These are phyloP conservation scores for Mycena pura DNA, from an alignment of 768 basidiomycete species.

Conservation along the genomic window DNA sequence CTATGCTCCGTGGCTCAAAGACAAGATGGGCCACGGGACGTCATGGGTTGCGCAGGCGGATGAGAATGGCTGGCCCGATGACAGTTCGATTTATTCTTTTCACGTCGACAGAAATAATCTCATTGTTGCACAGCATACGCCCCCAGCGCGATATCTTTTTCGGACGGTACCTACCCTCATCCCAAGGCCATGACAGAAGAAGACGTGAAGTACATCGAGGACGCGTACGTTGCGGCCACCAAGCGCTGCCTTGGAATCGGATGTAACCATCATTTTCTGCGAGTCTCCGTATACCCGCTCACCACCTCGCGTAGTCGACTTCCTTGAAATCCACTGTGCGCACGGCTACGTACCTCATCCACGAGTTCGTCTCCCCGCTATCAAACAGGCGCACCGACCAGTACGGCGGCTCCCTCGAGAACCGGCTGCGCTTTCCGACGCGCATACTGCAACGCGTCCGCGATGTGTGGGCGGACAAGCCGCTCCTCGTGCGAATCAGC, in stretches of 20 bases:
- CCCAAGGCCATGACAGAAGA: slow-evolving; percentile 65
- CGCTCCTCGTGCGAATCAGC: slow-evolving; percentile 75
- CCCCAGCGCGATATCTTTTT: slow-evolving; percentile 65
- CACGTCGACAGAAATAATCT: background rate
- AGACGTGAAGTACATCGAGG: slow-evolving; percentile 61
- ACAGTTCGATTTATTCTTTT: slow-evolving; percentile 46
- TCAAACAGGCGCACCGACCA: slow-evolving; percentile 74
- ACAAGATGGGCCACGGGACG: slow-evolving; percentile 39
- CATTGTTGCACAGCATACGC: slow-evolving; percentile 56
- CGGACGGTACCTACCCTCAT: slow-evolving; percentile 53
- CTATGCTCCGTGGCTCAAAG: slow-evolving; percentile 69
- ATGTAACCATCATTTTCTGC: slow-evolving; percentile 60
- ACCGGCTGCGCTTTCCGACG: slow-evolving; percentile 73
- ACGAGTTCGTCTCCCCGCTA: slow-evolving; percentile 74
- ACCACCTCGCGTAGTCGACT: slow-evolving; percentile 54
- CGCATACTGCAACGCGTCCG: slow-evolving; percentile 61
- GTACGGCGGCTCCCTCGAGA: slow-evolving; percentile 77
- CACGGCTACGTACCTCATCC: slow-evolving; percentile 76
- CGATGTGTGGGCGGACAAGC: slow-evolving; percentile 63
- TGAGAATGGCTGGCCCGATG: slow-evolving; percentile 74
- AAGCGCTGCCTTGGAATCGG: slow-evolving; percentile 64
- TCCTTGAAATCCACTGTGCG: slow-evolving; percentile 76
- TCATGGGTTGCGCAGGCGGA: slow-evolving; percentile 49
- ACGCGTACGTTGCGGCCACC: slow-evolving; percentile 64
- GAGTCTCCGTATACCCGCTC: background rate